Evolutionary conservation across 176 grass and related monocot species (phyloP).

Genomic region (Phoenix roebelenii): DNA sequence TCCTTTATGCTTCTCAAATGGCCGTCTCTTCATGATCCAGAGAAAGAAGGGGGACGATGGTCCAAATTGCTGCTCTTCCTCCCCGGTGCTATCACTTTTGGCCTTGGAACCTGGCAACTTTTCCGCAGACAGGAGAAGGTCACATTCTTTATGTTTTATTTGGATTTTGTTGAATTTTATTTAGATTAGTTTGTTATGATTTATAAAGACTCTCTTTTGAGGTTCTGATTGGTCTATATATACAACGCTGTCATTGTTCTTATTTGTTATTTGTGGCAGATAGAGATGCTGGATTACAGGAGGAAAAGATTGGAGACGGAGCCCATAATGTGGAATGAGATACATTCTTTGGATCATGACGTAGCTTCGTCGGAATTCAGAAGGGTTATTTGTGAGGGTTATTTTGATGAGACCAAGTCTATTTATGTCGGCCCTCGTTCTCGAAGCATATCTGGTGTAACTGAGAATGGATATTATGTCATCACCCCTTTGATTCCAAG

Average conservation of each 20-base stretch:
- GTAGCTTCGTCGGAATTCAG: conserved; percentile 56
- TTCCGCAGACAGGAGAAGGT: conserved; percentile 94
- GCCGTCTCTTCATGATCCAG: conserved; percentile 18
- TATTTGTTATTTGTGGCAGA: conserved; percentile 24
- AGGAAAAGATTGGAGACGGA: conserved; percentile 75
- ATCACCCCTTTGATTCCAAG: conserved; percentile 67
- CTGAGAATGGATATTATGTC: conserved; percentile 89
- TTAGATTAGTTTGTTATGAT: not conserved
- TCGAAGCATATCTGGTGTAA: conserved; percentile 86
- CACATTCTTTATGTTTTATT: not conserved
- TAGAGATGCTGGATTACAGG: conserved; percentile 96
- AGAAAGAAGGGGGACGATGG: conserved; percentile 49
- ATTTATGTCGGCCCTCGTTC: conserved; percentile 78
- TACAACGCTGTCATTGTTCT: too few relatives aligned
- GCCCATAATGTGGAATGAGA: conserved; percentile 48
- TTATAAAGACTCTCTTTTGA: conserved; percentile 1
- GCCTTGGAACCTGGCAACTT: conserved; percentile 95
- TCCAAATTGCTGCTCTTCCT: conserved; percentile 85
- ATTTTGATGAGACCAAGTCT: conserved; percentile 60
- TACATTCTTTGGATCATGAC: conserved; percentile 26
- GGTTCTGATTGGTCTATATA: too few relatives aligned
- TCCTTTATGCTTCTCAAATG: not conserved
- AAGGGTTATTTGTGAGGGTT: conserved; percentile 61
- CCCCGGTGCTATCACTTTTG: conserved; percentile 86
- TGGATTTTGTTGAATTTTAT: not conserved